These are phyloP conservation scores for Diospyros lotus DNA, from an alignment of 148 eudicot genomes.

Conservation along the genomic window DNA sequence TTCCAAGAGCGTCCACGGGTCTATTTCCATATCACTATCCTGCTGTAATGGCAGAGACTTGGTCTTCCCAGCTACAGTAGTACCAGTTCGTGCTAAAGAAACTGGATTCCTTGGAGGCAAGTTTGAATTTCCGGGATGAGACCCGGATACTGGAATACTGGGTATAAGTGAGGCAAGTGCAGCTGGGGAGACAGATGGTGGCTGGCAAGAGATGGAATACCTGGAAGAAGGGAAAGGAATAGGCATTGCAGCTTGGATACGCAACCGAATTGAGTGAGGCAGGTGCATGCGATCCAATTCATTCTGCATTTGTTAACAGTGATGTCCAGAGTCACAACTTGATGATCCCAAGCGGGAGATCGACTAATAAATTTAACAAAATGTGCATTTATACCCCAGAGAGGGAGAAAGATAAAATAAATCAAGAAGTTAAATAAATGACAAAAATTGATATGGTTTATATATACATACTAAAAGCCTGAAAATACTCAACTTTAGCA, in stretches of 20 bases:
- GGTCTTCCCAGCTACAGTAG: slow-evolving; percentile 40
- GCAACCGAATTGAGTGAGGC: slow-evolving; percentile 71
- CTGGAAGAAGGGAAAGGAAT: slow-evolving; percentile 42
- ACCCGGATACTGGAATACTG: slow-evolving; percentile 31
- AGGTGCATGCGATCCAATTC: slow-evolving; percentile 82
- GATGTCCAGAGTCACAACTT: not conserved
- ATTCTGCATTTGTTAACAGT: slow-evolving; percentile 43
- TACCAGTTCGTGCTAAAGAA: slow-evolving; percentile 32
- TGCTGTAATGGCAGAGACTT: slow-evolving; percentile 44
- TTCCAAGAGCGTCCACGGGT: slow-evolving; percentile 90
- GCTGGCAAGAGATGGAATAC: slow-evolving; percentile 57
- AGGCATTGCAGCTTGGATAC: slow-evolving; percentile 93
- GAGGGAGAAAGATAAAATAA: not conserved
- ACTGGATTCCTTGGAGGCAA: slow-evolving; percentile 33
- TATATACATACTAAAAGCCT: no score
- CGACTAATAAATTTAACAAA: not conserved
- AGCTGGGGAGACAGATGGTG: slow-evolving; percentile 49
- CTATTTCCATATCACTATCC: slow-evolving; percentile 61
- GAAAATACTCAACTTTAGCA: no score
- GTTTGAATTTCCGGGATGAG: slow-evolving; percentile 33
- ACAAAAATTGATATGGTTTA: not conserved
- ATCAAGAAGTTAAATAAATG: not conserved
- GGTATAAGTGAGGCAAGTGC: slow-evolving; percentile 60
- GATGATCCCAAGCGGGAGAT: not conserved
- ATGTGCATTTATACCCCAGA: not conserved